Base-by-base conservation (phyloP, 768 basidiomycete species). In the Mrakia blollopis region DNA sequence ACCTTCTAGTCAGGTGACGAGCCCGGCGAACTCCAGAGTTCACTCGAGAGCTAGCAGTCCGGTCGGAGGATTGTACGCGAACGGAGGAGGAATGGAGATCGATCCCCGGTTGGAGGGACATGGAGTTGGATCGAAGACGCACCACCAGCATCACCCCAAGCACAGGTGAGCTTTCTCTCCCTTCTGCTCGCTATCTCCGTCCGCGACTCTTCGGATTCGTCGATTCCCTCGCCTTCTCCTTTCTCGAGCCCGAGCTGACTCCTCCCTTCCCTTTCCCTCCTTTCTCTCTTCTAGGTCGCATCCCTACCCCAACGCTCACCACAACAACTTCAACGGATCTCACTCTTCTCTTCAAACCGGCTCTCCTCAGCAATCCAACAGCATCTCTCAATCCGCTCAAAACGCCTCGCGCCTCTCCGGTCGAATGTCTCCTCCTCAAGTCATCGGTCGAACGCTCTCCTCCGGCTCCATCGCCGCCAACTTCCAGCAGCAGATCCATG, bases 251-350 rank as follows among this genome's bases (percentile, higher is more conserved):
- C 5, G 28, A 60, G 63, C 54, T 73, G 72, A 61, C 72, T 30
- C 47, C 18, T 16, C 21, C 18, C 47, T 21, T 50, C 18, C 47
- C 47, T 35, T 35, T 10, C 28, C 39, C 7, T 16, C 52, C n/a
- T 72, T n/a, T 7, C 18, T 63, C 10, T 54, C 50, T 47, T 68
- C 74, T 44, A 75, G 75, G 50, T 23, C 67, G 18, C 77, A 78
- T 39, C 77, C 77, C 6, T 78, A 78, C 63, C 77, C 77, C 30
- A 63, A 44, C 77, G 80, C 82, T 35, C 81, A 81, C 28, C 81
- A 81, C 39, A 80, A 81, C 75, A 80, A 81, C 75, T 79, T 79
- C 23, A 74, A 78, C 13, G 28, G 72, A 3, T 79, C 76, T 16
- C 65, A 78, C 63, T 63, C 63, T 41, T 79, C 77, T 9, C 76